Evolutionary conservation across 2,329 filamentous ascomycete genomes (phyloP).

Genomic region (Colletotrichum navitas): DNA sequence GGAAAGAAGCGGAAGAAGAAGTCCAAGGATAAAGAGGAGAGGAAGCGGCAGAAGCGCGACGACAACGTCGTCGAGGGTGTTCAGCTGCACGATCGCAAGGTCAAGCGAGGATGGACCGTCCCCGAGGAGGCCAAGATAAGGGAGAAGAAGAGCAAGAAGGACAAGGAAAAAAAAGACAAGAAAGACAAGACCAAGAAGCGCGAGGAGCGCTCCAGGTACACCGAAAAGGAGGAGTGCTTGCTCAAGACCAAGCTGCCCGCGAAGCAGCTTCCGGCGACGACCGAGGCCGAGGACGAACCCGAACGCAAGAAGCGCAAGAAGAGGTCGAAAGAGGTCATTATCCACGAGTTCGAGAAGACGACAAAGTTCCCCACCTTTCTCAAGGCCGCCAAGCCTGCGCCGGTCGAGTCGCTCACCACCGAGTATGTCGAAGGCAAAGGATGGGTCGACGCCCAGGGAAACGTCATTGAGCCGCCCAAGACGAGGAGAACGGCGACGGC

Average conservation of each 20-base stretch:
- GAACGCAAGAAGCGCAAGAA: conserved; percentile 71
- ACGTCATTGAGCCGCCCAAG: conserved; percentile 75
- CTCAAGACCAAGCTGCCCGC: conserved; percentile 82
- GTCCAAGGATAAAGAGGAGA: conserved; percentile 48
- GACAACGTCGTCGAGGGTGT: conserved; percentile 72
- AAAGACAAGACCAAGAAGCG: conserved; percentile 68
- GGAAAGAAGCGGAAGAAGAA: conserved; percentile 59
- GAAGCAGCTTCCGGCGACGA: conserved; percentile 51
- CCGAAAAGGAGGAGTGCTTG: conserved; percentile 82
- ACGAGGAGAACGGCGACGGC: conserved; percentile 49
- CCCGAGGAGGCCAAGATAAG: conserved; percentile 64
- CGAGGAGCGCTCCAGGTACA: conserved; percentile 80
- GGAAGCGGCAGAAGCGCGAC: conserved; percentile 66
- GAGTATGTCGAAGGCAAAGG: conserved; percentile 87
- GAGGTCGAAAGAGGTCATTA: conserved; percentile 71
- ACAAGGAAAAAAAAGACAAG: conserved; percentile 60
- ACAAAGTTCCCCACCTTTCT: conserved; percentile 87
- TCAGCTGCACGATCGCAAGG: conserved; percentile 79
- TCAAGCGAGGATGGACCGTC: conserved; percentile 92
- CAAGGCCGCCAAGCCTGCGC: conserved; percentile 64
- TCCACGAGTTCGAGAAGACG: conserved; percentile 93
- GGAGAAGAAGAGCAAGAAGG: conserved; percentile 60
- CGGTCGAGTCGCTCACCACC: conserved; percentile 57
- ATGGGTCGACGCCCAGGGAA: conserved; percentile 86
- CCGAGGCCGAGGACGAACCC: conserved; percentile 54